Evolutionary conservation across 2,329 filamentous ascomycete species (phyloP), one percentile per base, ranked within the genome.

Genomic region (Fusarium nelsonii): DNA sequence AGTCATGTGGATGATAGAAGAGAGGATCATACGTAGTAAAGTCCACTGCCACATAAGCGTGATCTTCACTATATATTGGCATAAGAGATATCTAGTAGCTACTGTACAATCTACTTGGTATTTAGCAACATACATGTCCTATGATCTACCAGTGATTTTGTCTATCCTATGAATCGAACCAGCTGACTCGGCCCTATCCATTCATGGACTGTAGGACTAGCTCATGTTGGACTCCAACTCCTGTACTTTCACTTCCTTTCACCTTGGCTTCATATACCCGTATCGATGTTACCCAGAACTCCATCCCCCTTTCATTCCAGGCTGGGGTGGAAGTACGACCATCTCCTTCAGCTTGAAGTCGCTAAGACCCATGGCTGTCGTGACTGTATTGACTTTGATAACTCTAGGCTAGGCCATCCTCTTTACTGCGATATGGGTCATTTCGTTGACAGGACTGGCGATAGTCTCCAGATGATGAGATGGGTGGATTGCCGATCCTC

Each of bases 61-160:
- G 33, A 60, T 48, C 33, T 57, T 32, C 43, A 41, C 48, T 48
- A 53, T 62, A 57, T 45, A 23, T 60, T 61, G 58, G 66, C 50
- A 74, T 57, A 46, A 55, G 63, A 62, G 60, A 64, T 50, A 70
- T 39, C 49, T 45, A 44, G 56, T 33, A 51, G 57, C 64, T 62
- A 57, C 39, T 36, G 48, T 59, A 44, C 44, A 63, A 63, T 64
- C 41, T 52, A 63, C 70, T 70, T 68, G 67, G 36, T 69, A 68
- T 73, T 54, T 68, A 50, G 72, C 59, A 63, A 43, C 40, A 36
- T 53, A 14, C 26, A 7, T 39, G 7, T 26, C 40, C 8, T 26
- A 12, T 40, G 20, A 43, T 41, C 16, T 23, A 8, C 12, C 32
- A 26, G 4, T 30, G 16, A 34, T 18, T n/a, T n/a, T 32, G n/a